phyloP scores from a whole-genome alignment of 1,284 basidiomycete species.

The Malassezia japonica region DNA sequence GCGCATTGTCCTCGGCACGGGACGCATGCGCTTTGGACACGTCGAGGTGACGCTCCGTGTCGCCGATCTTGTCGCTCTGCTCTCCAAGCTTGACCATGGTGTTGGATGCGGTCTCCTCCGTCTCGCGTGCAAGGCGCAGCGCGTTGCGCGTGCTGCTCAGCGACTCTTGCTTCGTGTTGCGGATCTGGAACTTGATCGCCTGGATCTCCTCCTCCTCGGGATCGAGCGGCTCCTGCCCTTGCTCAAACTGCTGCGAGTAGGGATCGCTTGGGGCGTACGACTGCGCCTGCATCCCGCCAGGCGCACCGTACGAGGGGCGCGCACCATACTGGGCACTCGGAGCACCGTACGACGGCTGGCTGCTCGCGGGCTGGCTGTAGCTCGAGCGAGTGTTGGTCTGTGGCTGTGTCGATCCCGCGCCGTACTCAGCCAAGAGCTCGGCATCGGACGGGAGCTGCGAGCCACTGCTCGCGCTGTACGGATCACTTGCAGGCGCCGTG shows the following conservation, averaged over 20 bases:
- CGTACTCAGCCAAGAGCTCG: conserved; percentile 43
- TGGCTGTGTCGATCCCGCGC: conserved; percentile 14
- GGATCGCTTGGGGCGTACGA: conserved; percentile 7
- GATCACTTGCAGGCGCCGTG: background rate
- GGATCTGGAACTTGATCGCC: conserved; percentile 86
- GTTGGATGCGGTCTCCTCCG: conserved; percentile 84
- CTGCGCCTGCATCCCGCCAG: background rate
- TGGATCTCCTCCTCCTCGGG: conserved; percentile 93
- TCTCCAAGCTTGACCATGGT: conserved; percentile 80
- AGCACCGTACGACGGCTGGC: background rate
- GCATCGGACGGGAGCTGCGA: conserved; percentile 23
- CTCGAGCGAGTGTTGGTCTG: background rate
- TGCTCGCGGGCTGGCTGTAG: background rate
- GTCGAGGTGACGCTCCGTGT: conserved; percentile 91
- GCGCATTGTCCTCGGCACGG: conserved; percentile 83
- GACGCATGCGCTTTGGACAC: conserved; percentile 79
- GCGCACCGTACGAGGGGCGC: too few relatives aligned
- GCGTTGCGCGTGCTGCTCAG: conserved; percentile 85
- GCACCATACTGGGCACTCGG: background rate
- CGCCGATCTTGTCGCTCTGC: conserved; percentile 73
- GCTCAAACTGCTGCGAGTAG: background rate
- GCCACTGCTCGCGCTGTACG: background rate
- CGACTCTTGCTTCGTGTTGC: conserved; percentile 83
- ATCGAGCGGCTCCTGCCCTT: conserved; percentile 10
- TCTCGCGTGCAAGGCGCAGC: conserved; percentile 79